These are phyloP conservation scores for Hebeloma cylindrosporum DNA, from an alignment of 768 basidiomycete species.

Conservation along the genomic window DNA sequence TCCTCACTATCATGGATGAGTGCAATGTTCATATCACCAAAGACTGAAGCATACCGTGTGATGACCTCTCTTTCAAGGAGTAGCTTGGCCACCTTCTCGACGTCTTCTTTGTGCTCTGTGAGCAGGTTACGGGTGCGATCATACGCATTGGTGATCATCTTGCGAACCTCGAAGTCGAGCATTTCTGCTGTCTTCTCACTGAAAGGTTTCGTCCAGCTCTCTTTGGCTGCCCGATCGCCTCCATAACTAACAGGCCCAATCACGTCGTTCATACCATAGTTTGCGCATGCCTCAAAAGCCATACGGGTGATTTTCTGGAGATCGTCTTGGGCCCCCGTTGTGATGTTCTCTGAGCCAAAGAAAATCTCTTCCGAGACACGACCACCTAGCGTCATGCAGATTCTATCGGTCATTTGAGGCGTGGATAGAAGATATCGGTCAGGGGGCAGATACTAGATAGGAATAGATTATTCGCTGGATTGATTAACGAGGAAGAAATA, in stretches of 20 bases:
- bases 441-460: constrained; percentile 80
- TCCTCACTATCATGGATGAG: constrained; percentile 59
- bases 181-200: constrained; percentile 96
- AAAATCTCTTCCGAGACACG: constrained; percentile 99
- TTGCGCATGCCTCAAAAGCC: constrained; percentile 94
- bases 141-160: constrained; percentile 93
- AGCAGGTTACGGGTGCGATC: constrained; percentile 79
- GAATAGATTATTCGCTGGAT: constrained; percentile 1
- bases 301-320: constrained; percentile 97
- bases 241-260: constrained; percentile 98
- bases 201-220: constrained; percentile 96
- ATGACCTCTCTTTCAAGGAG: constrained; percentile 96
- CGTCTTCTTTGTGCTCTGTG: constrained; percentile 77
- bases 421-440: constrained; percentile 95
- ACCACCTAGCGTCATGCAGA: constrained; percentile 98
- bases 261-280: constrained; percentile 94
- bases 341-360: constrained; percentile 89
- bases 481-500: constrained; percentile 1
- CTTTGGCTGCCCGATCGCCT: constrained; percentile 78
- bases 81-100: constrained; percentile 90
- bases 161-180: constrained; percentile 87
- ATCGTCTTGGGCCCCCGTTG: constrained; percentile 98
- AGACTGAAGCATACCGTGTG: constrained; percentile 58
- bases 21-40: background rate
- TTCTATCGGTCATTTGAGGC: constrained; percentile 91